Evolutionary conservation across 2,329 filamentous ascomycete species (phyloP), one percentile per base, ranked within the genome.

Genomic region (Dendryphion nanum): DNA sequence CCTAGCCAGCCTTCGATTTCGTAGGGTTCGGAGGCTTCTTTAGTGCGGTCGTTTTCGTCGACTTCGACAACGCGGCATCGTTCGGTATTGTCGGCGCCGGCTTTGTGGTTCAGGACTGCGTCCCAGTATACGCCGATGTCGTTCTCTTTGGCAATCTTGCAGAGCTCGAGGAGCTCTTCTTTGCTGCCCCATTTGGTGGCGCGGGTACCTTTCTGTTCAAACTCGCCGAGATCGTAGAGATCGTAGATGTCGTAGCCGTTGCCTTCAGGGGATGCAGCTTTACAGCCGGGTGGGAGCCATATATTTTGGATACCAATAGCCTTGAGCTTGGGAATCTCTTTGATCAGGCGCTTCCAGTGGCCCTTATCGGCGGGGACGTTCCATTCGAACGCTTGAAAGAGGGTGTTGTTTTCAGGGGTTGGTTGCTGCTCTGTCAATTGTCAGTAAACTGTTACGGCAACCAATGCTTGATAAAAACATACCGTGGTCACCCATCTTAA

Each of bases 331-430:
- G 77, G 73, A 1, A 84, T 53, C 5, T 71, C 70, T 14, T 68
- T 64, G 12, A 66, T 63, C 1, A 86, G 73, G 6, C 81, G 76
- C 23, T 70, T 64, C 76, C 79, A 86, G 61, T 86, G 82, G 18
- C 52, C 48, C 36, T 75, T 63, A 46, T 82, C 76, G 30, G 75
- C 74, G 2, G 81, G 80, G 4, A 80, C 73, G 55, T 87, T 81
- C 84, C 84, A 88, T 67, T 88, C 84, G 57, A 86, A 87, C 10
- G 73, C 79, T 61, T 87, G 82, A 49, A 87, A 75, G 66, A 87
- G 77, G 35, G 63, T 66, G 13, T 73, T 50, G 30, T 65, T 65
- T 34, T 55, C 54, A 12, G 55, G 53, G 5, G 62, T 64, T 13
- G 59, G 57, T 18, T 50, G 45, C 26, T 50, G 55, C 12, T 62